phyloP scores from a whole-genome alignment of 75 land plant species.

The Azolla pinnata region DNA sequence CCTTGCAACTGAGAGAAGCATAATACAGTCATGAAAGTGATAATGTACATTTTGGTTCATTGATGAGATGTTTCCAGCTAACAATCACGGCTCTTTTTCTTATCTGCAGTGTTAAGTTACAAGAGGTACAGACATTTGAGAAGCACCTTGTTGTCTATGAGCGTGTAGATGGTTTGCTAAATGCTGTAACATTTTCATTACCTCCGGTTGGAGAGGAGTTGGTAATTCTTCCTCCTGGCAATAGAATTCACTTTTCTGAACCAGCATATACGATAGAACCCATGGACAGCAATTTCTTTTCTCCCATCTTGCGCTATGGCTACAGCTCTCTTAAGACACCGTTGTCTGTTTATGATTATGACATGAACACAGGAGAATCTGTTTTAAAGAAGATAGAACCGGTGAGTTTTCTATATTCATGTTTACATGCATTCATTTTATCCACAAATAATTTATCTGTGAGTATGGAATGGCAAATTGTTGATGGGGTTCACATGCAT shows the following conservation, averaged over 20 bases:
- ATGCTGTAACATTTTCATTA: slow-evolving; percentile 47
- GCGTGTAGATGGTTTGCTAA: slow-evolving; percentile 70
- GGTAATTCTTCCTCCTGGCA: slow-evolving; percentile 43
- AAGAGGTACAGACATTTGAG: slow-evolving; percentile 54
- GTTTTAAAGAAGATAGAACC: slow-evolving; percentile 72
- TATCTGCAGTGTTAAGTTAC: slow-evolving; percentile 70
- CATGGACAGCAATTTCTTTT: slow-evolving; percentile 44
- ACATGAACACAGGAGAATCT: slow-evolving; percentile 67
- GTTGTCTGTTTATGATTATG: slow-evolving; percentile 82
- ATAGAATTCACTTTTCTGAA: slow-evolving; percentile 56
- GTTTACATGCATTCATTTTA: too few relatives aligned
- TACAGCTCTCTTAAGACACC: slow-evolving; percentile 92
- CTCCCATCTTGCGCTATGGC: slow-evolving; percentile 64
- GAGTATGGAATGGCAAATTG: too few relatives aligned
- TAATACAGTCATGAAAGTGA: too few relatives aligned
- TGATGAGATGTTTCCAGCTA: not conserved
- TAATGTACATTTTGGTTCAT: too few relatives aligned
- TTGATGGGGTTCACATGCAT: too few relatives aligned
- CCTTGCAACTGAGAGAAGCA: too few relatives aligned
- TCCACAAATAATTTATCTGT: too few relatives aligned
- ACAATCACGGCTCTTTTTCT: not conserved
- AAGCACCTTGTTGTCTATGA: slow-evolving; percentile 73
- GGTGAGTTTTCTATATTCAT: slow-evolving; percentile 44
- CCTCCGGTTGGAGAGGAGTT: slow-evolving; percentile 64
- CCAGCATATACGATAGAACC: slow-evolving; percentile 60